These are phyloP conservation scores for Pichia sorboxylosa DNA, from an alignment of 1,139 yeast species.

Conservation along the genomic window DNA sequence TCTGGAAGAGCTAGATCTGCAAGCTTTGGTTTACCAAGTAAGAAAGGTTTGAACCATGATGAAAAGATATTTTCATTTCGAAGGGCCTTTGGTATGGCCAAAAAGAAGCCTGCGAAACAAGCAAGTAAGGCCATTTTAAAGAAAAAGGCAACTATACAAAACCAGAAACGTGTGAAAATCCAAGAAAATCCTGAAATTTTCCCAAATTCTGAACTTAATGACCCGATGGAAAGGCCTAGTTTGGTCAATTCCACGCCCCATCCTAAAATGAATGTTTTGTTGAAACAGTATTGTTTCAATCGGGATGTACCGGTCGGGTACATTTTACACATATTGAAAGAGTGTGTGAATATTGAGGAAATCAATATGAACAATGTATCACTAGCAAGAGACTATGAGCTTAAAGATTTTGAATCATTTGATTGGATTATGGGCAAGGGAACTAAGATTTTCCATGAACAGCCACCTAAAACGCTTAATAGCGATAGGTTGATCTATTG, in stretches of 20 bases:
- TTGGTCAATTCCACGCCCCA: constrained; percentile 32
- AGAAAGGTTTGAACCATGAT: too few relatives aligned
- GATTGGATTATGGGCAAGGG: constrained; percentile 19
- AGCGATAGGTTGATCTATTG: constrained; percentile 16
- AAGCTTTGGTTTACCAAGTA: too few relatives aligned
- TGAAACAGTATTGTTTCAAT: constrained; percentile 44
- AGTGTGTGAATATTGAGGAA: constrained; percentile 44
- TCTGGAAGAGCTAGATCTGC: too few relatives aligned
- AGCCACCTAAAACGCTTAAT: constrained; percentile 7
- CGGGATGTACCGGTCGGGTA: constrained; percentile 64
- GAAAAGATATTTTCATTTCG: too few relatives aligned
- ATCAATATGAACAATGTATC: constrained; percentile 45
- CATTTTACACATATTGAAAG: constrained; percentile 43
- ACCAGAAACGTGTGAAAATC: too few relatives aligned
- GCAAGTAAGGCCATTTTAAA: too few relatives aligned
- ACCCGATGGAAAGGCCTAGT: too few relatives aligned
- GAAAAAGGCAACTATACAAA: too few relatives aligned
- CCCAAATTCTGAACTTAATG: too few relatives aligned
- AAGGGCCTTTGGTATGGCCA: too few relatives aligned
- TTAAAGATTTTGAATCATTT: constrained; percentile 24
- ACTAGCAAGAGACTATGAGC: constrained; percentile 48
- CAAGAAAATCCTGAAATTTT: too few relatives aligned
- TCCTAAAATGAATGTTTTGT: constrained; percentile 48
- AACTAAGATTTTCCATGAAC: constrained; percentile 5
- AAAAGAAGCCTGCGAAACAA: too few relatives aligned